These are phyloP conservation scores for Aspergillus fischeri DNA, from an alignment of 2,329 filamentous ascomycete species.

Conservation along the genomic window DNA sequence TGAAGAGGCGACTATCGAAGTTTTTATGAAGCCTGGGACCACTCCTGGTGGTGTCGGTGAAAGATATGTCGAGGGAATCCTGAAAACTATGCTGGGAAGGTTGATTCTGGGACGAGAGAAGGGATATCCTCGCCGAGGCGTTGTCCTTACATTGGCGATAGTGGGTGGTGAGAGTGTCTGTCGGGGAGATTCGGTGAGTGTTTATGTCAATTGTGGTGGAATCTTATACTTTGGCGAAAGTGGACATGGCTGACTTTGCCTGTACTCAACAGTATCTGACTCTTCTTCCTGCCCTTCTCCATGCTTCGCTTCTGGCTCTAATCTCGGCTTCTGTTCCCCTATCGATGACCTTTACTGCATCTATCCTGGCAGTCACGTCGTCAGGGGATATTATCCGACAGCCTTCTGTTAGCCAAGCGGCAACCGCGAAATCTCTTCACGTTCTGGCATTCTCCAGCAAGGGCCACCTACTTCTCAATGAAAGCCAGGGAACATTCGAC, in stretches of 20 bases:
- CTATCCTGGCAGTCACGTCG: slow-evolving; percentile 56
- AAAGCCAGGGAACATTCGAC: slow-evolving; percentile 77
- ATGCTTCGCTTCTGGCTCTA: slow-evolving; percentile 72
- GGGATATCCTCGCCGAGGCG: slow-evolving; percentile 37
- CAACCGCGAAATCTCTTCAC: slow-evolving; percentile 67
- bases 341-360: slow-evolving; percentile 65
- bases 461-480: slow-evolving; percentile 68
- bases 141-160: slow-evolving; percentile 42
- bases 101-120: slow-evolving; percentile 43
- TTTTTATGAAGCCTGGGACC: slow-evolving; percentile 79
- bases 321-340: slow-evolving; percentile 80
- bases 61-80: slow-evolving; percentile 68
- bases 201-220: neutral
- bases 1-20: slow-evolving; percentile 85
- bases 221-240: neutral
- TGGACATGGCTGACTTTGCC: slow-evolving; percentile 6
- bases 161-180: slow-evolving; percentile 31
- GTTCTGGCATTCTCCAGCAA: slow-evolving; percentile 77
- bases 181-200: slow-evolving; percentile 37
- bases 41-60: slow-evolving; percentile 81
- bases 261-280: slow-evolving; percentile 61
- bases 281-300: slow-evolving; percentile 75
- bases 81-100: slow-evolving; percentile 34
- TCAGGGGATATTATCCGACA: slow-evolving; percentile 48
- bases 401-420: slow-evolving; percentile 61